A percentile compares a stretch with the other conserved stretches of the same genome.
phyloP scores from a whole-genome alignment of 352 stramenopile species.

The Globisporangium cylindrosporum region DNA sequence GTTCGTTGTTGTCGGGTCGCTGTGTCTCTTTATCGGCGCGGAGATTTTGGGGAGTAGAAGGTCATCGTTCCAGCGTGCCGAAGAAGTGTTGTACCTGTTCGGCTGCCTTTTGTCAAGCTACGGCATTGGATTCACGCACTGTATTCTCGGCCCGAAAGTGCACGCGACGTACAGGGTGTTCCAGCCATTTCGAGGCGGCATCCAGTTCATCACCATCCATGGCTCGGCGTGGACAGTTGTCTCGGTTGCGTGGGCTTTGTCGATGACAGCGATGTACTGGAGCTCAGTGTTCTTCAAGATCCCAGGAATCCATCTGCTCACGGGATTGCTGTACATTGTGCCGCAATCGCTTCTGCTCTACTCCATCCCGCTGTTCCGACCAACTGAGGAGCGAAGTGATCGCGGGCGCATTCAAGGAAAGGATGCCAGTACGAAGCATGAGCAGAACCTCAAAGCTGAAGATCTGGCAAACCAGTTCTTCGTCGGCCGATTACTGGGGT shows the following conservation, averaged over 20 bases:
- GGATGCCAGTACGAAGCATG: not conserved
- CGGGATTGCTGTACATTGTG: conserved; percentile 37
- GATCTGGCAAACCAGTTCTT: conserved; percentile 33
- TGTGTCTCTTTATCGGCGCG: conserved; percentile 31
- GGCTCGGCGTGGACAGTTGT: conserved; percentile 51
- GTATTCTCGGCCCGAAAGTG: conserved; percentile 33
- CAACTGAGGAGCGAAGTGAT: not conserved
- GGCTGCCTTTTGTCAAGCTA: conserved; percentile 35
- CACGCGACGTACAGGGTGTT: conserved; percentile 38
- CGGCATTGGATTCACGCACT: conserved; percentile 37
- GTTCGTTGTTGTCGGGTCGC: conserved; percentile 26
- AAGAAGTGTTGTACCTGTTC: conserved; percentile 50
- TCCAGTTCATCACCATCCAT: conserved; percentile 50
- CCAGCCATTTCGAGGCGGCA: conserved; percentile 46
- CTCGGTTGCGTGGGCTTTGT: conserved; percentile 33
- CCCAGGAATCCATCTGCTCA: conserved; percentile 38
- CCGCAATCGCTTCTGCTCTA: conserved; percentile 37
- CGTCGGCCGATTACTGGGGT: conserved; percentile 36
- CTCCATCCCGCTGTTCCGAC: conserved; percentile 38
- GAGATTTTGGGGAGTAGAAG: conserved; percentile 26
- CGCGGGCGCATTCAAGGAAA: not conserved
- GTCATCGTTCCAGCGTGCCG: conserved; percentile 25
- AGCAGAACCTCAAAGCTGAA: conserved; percentile 16
- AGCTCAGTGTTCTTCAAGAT: conserved; percentile 43
- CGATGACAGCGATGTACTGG: conserved; percentile 47